phyloP scores from a whole-genome alignment of 495 filamentous ascomycete species.

The Penicillium canescens region DNA sequence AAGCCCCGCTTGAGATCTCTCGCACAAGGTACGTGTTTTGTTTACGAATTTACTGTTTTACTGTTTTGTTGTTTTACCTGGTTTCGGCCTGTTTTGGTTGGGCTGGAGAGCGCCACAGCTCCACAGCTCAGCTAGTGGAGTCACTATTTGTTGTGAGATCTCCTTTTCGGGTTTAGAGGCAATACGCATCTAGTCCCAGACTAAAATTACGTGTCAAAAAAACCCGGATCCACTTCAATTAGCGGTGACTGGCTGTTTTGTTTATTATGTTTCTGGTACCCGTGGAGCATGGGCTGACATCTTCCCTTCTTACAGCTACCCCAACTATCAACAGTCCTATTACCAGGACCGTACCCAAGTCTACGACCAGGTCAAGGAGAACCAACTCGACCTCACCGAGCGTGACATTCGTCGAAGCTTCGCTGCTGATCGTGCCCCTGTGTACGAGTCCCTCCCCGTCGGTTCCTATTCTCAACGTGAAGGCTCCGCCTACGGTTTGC shows the following conservation, averaged over 20 bases:
- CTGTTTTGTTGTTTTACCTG: neutral
- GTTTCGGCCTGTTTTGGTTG: constrained; percentile 15
- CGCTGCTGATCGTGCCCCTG: constrained; percentile 47
- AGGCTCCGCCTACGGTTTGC: constrained; percentile 31
- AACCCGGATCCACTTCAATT: constrained; percentile 32
- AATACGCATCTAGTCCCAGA: constrained; percentile 32
- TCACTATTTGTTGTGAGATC: constrained; percentile 24
- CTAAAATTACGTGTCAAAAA: constrained; percentile 43
- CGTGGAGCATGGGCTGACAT: constrained; percentile 21
- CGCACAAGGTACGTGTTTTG: constrained; percentile 52
- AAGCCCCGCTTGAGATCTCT: constrained; percentile 54
- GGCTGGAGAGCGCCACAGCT: neutral
- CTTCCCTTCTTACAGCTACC: constrained; percentile 42
- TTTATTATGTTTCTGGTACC: constrained; percentile 31
- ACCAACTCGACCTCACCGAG: constrained; percentile 80
- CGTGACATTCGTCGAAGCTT: constrained; percentile 79
- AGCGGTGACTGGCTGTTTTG: constrained; percentile 33
- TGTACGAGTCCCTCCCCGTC: constrained; percentile 60
- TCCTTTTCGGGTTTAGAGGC: constrained; percentile 27
- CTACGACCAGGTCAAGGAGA: constrained; percentile 54
- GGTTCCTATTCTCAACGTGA: constrained; percentile 41
- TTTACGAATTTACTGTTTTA: constrained; percentile 9
- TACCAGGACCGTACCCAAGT: constrained; percentile 52
- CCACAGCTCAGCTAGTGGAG: constrained; percentile 11
- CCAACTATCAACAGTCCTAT: constrained; percentile 55